These are phyloP conservation scores for Obelidium mucronatum DNA, from an alignment of 192 early-diverging fungal species.

Conservation along the genomic window DNA sequence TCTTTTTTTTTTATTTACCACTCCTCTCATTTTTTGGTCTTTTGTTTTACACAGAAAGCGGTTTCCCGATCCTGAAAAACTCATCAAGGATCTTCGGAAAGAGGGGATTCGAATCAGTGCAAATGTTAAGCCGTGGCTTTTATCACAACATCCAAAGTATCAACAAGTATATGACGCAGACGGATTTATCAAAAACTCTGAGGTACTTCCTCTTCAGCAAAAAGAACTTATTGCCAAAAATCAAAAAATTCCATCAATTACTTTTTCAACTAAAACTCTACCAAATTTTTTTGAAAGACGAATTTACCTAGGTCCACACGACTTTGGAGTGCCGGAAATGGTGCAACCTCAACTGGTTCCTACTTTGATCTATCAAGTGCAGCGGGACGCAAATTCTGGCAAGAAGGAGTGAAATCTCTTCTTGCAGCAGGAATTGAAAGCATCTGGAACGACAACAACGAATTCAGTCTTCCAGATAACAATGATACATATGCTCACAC, in stretches of 20 bases:
- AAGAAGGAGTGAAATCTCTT: constrained; percentile 52
- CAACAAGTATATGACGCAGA: constrained; percentile 33
- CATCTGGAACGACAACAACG: constrained; percentile 71
- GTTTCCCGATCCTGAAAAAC: constrained; percentile 58
- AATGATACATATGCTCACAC: constrained; percentile 33
- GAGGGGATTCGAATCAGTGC: constrained; percentile 62
- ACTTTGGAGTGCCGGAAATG: constrained; percentile 62
- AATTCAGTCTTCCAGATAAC: constrained; percentile 54
- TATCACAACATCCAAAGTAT: constrained; percentile 61
- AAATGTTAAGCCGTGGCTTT: constrained; percentile 70
- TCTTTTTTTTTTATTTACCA: constrained; percentile 1
- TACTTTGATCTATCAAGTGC: constrained; percentile 66
- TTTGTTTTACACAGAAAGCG: constrained; percentile 35
- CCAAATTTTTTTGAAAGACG: constrained; percentile 30
- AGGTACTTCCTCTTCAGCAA: constrained; percentile 24
- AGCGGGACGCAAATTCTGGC: constrained; percentile 61
- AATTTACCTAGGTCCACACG: constrained; percentile 31
- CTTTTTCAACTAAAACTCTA: background rate
- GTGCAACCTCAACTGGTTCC: constrained; percentile 50
- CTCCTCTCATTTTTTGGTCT: too few relatives aligned
- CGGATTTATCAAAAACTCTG: constrained; percentile 55
- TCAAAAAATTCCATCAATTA: too few relatives aligned
- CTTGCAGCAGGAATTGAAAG: constrained; percentile 58
- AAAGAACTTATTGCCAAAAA: background rate
- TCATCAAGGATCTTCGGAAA: constrained; percentile 43